A percentile compares a stretch with the other conserved stretches of the same genome.
These are phyloP conservation scores for Xylaria longipes DNA, from an alignment of 495 filamentous ascomycete genomes.

Conservation along the genomic window DNA sequence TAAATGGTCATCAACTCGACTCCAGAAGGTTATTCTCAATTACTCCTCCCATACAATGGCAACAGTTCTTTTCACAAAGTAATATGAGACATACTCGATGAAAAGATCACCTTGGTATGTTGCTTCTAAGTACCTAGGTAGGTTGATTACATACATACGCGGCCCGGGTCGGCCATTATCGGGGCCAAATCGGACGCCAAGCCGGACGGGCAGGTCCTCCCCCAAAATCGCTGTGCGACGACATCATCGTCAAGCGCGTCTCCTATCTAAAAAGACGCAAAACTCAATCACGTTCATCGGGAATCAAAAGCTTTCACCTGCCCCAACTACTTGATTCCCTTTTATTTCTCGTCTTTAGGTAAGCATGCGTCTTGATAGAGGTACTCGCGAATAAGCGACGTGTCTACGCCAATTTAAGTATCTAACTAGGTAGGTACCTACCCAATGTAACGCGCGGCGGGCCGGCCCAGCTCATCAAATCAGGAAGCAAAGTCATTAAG, in stretches of 20 bases:
- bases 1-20: neutral
- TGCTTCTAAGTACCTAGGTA: neutral
- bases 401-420: too few relatives aligned
- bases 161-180: constrained; percentile 20
- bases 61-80: neutral
- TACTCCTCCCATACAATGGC: neutral
- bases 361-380: neutral
- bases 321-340: neutral
- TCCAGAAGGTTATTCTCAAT: neutral
- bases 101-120: neutral
- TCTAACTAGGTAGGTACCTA: too few relatives aligned
- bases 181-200: constrained; percentile 25
- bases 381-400: neutral
- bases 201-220: constrained; percentile 17
- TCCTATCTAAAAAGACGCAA: neutral
- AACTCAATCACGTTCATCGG: neutral
- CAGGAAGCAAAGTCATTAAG: neutral
- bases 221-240: constrained; percentile 13
- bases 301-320: neutral
- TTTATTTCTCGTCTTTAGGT: too few relatives aligned
- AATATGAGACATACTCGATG: neutral
- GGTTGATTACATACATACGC: neutral
- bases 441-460: neutral
- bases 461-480: neutral
- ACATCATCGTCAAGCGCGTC: constrained; percentile 14